phyloP scores from a whole-genome alignment of 768 basidiomycete genomes.

The Amanita fuliginea region DNA sequence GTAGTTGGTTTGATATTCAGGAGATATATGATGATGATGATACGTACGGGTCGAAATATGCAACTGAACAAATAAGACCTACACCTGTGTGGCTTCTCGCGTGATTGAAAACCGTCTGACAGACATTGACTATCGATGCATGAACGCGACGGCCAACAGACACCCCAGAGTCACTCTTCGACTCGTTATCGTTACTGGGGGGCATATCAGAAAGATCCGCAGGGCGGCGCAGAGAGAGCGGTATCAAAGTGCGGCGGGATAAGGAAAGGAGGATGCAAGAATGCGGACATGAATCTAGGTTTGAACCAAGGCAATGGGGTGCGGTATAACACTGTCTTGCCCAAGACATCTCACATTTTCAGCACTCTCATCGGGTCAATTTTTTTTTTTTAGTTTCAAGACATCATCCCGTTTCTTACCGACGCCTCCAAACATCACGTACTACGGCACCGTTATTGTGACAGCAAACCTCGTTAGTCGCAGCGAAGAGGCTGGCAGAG shows the following conservation, averaged over 20 bases:
- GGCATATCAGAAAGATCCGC: not conserved
- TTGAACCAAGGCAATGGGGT: not conserved
- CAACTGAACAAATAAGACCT: constrained; percentile 80
- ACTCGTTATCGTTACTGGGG: not conserved
- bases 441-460: not conserved
- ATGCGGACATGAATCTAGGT: not conserved
- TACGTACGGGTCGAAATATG: constrained; percentile 80
- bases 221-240: not conserved
- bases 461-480: no score
- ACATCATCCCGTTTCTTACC: not conserved
- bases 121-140: constrained; percentile 16
- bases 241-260: not conserved
- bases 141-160: not conserved
- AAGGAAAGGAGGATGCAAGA: not conserved
- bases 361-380: not conserved
- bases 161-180: not conserved
- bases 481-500: no score
- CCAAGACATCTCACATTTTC: not conserved
- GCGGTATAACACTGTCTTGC: not conserved
- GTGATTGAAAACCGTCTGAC: constrained; percentile 32
- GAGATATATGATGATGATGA: no score
- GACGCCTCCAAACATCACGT: not conserved
- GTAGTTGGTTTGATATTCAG: not conserved
- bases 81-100: constrained; percentile 61
- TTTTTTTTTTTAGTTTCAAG: not conserved